These are phyloP conservation scores for Fusarium praegraminearum DNA, from an alignment of 2,329 filamentous ascomycete species.

Conservation along the genomic window DNA sequence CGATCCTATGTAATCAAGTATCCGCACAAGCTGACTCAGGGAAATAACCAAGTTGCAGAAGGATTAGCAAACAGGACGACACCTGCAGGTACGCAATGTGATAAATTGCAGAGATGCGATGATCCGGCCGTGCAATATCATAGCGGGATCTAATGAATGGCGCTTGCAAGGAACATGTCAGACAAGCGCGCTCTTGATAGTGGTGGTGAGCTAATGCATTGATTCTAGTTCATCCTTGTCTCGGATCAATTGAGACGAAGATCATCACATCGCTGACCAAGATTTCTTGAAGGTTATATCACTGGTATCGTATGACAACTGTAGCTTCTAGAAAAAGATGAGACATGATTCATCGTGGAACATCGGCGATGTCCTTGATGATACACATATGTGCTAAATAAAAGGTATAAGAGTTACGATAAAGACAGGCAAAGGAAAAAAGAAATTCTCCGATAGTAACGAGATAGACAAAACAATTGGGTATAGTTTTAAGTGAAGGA, in stretches of 20 bases:
- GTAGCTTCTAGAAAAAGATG: constrained; percentile 3
- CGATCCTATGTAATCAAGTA: too few relatives aligned
- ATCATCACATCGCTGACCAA: constrained; percentile 6
- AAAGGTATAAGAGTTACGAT: background rate
- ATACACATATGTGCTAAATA: background rate
- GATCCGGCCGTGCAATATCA: constrained; percentile 22
- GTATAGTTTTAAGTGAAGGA: constrained; percentile 3
- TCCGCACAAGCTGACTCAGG: constrained; percentile 13
- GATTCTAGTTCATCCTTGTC: constrained; percentile 20
- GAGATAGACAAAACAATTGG: constrained; percentile 6
- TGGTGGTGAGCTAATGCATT: constrained; percentile 13
- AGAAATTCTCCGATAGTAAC: constrained; percentile 13
- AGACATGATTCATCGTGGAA: constrained; percentile 9
- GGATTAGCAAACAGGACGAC: constrained; percentile 17
- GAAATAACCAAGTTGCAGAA: background rate
- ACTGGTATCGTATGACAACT: constrained; percentile 1
- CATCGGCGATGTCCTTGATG: constrained; percentile 5
- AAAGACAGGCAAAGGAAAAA: background rate
- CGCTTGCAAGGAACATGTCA: background rate
- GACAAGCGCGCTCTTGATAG: constrained; percentile 1
- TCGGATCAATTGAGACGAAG: constrained; percentile 33
- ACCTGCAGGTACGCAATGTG: constrained; percentile 13
- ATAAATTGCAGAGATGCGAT: constrained; percentile 10
- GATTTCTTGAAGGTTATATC: background rate
- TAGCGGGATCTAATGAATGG: constrained; percentile 14